Conservation (phyloP, 441 rosid genomes). For the Metrosideros polymorpha region DNA sequence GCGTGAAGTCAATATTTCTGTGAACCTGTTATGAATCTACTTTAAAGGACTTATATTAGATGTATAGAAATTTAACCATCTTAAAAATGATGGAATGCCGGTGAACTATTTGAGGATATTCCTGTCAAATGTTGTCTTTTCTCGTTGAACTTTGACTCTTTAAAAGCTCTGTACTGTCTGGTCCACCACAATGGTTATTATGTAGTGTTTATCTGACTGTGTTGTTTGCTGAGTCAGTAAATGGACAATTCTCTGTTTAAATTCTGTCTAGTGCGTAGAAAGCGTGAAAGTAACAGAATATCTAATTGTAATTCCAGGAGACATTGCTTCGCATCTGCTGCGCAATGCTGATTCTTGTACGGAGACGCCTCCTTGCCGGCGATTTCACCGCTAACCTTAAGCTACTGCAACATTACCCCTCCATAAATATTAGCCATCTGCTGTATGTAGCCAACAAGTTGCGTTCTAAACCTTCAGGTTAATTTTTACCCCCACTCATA, state of each 20-base stretch:
- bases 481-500: neutral
- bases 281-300: neutral
- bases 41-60: neutral
- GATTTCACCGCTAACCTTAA: conserved; percentile 94
- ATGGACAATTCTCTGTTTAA: neutral
- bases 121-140: neutral
- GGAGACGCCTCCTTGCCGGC: conserved; percentile 84
- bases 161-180: neutral
- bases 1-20: neutral
- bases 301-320: conserved; percentile 41
- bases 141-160: neutral
- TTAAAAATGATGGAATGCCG: neutral
- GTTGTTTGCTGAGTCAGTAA: neutral
- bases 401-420: conserved; percentile 84
- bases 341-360: conserved; percentile 79
- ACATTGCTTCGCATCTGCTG: conserved; percentile 87
- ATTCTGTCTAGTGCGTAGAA: neutral
- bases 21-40: neutral
- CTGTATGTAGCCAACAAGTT: conserved; percentile 88
- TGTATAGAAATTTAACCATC: neutral
- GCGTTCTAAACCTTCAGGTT: conserved; percentile 42
- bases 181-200: neutral
- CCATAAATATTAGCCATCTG: conserved; percentile 79
- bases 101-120: neutral
- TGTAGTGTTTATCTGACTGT: neutral